Base-by-base conservation (phyloP, 306 rosid species). In the Crotalaria pallida region DNA sequence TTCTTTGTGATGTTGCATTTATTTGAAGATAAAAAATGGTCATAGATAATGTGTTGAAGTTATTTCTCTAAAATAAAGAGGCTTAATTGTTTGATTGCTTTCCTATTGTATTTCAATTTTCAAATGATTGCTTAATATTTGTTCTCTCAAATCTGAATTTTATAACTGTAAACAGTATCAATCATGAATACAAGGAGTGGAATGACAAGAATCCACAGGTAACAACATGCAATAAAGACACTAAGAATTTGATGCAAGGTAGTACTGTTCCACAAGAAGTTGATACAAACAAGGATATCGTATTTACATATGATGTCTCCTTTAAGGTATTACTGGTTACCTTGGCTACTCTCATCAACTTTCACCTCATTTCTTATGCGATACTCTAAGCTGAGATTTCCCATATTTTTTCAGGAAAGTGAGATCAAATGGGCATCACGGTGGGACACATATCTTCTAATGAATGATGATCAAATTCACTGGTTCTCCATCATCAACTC, bases 391-490 rank as follows among this genome's bases (percentile, higher is more conserved):
- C 63, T 51, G 22, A 48, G 76, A 41, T 64, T 78, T 16, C 41
- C 44, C 48, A 33, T 38, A 27, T 36, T 24, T 65, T 70, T 48
- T 27, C 78, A 95, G 99, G 92, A 91, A 79, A 95, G 97, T 78
- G 96, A 87, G 11, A 86, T 95, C 80, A 95, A 91, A 76, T 95
- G 99, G 99, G 99, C 99, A 38, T 95, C 99, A 49, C 97, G 99
- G 13, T 95, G 99, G 99, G 99, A 95, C 71, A 95, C 99, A 47
- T 95, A 95, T 83, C 99, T 95, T 71, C 95, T 95, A 77, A 95
- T 95, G 99, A 95, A 91, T 71, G 99, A 95, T 51, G 97, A 95
- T 88, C 99, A 95, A 84, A 95, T 95, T 75, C 99, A 95, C 86
- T 95, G 99, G 99, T 95, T 95, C 71, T 95, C 99, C 79, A 95